Conservation (phyloP, 1,284 basidiomycete genomes). For the Irpex sp. region DNA sequence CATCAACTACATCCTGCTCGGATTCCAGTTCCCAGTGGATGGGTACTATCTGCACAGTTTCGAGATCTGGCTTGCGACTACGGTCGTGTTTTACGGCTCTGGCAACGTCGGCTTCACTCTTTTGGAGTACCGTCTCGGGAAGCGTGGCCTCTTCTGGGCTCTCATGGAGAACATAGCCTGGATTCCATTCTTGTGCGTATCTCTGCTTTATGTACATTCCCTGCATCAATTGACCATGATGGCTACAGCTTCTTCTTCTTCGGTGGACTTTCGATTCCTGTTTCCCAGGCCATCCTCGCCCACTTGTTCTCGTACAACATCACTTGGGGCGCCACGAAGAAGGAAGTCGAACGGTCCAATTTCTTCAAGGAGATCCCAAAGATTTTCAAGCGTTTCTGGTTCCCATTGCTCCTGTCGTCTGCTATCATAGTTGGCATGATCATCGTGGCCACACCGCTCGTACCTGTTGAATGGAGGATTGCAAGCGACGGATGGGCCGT, state of each 20-base stretch:
- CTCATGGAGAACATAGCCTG: constrained; percentile 43
- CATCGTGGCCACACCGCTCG: constrained; percentile 34
- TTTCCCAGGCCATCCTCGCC: constrained; percentile 45
- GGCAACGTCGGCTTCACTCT: constrained; percentile 46
- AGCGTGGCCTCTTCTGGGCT: constrained; percentile 27
- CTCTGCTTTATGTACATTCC: constrained; percentile 3
- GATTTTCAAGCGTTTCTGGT: constrained; percentile 50
- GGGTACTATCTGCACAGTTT: constrained; percentile 41
- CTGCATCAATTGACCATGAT: constrained; percentile 8
- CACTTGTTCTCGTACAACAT: constrained; percentile 57
- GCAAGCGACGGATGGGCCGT: constrained; percentile 38
- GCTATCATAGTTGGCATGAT: constrained; percentile 38
- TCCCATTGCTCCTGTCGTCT: constrained; percentile 38
- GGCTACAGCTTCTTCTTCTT: constrained; percentile 51
- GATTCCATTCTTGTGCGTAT: constrained; percentile 42
- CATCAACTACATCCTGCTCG: constrained; percentile 42
- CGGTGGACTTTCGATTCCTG: constrained; percentile 45
- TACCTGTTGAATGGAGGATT: constrained; percentile 44
- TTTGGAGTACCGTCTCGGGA: constrained; percentile 47
- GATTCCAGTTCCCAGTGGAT: constrained; percentile 44
- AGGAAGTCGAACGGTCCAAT: constrained; percentile 33
- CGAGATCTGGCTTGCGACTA: constrained; percentile 45
- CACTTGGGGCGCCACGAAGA: constrained; percentile 44
- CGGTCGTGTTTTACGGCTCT: constrained; percentile 47
- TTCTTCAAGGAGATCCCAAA: constrained; percentile 59